These are phyloP conservation scores for Mortierella sp. DNA, from an alignment of 371 early-diverging fungal species.

Conservation along the genomic window DNA sequence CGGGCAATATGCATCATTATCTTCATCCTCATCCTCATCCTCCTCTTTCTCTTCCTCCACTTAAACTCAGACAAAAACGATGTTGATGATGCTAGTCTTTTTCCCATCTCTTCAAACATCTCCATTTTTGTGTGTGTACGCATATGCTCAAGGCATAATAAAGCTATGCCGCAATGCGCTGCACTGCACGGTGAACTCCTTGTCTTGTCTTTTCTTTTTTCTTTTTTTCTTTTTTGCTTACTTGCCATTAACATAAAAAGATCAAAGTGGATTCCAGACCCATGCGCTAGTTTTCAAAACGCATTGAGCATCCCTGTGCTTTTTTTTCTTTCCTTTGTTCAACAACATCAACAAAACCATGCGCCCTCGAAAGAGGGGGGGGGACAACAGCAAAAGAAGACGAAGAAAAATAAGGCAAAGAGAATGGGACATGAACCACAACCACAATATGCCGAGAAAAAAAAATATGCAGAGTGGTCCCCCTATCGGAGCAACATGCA, in stretches of 20 bases:
- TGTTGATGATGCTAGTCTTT: no score
- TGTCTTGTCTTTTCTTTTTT: background rate
- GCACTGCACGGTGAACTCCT: background rate
- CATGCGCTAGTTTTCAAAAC: background rate
- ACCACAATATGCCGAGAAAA: conserved; percentile 8
- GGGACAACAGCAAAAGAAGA: background rate
- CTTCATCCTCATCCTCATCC: background rate
- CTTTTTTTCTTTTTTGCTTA: background rate
- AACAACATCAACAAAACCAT: background rate
- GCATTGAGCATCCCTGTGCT: background rate
- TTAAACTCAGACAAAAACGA: no score
- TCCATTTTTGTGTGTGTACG: background rate
- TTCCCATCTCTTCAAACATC: conserved; percentile 1
- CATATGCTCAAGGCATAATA: background rate
- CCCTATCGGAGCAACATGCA: background rate
- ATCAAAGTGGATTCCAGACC: conserved; percentile 6
- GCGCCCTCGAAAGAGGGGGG: background rate
- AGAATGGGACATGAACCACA: no score
- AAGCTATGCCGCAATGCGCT: conserved; percentile 9
- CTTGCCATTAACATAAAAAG: background rate
- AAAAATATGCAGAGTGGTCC: background rate
- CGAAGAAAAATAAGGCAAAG: background rate
- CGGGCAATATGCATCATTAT: background rate
- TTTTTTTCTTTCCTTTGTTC: background rate
- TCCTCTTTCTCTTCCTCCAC: no score